These are phyloP conservation scores for Fusarium piperis DNA, from an alignment of 2,329 filamentous ascomycete species.

Conservation along the genomic window DNA sequence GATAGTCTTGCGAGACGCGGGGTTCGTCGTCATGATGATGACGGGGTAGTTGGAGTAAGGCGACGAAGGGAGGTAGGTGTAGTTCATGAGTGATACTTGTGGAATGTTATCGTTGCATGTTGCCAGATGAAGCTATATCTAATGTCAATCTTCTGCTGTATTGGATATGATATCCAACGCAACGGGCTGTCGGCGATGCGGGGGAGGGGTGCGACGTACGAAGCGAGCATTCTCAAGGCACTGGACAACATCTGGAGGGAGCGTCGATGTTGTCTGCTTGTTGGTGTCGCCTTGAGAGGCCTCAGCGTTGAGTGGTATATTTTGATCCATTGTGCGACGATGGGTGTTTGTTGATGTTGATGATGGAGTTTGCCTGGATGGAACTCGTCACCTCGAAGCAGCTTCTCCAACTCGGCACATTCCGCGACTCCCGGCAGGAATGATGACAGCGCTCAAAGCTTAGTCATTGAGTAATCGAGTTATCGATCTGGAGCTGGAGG, in stretches of 20 bases:
- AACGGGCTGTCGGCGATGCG: conserved; percentile 19
- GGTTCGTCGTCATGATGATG: conserved; percentile 93
- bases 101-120: conserved; percentile 86
- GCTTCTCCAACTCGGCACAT: conserved; percentile 19
- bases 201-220: conserved; percentile 62
- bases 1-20: conserved; percentile 79
- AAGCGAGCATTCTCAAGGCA: conserved; percentile 96
- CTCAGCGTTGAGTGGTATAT: conserved; percentile 77
- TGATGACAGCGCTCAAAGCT: conserved; percentile 20
- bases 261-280: conserved; percentile 72
- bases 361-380: conserved; percentile 10
- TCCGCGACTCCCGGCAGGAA: conserved; percentile 26
- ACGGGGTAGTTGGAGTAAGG: conserved; percentile 76
- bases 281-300: conserved; percentile 78
- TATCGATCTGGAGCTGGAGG: not conserved
- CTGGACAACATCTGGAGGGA: conserved; percentile 87
- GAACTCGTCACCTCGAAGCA: conserved; percentile 11
- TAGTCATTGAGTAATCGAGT: conserved; percentile 14
- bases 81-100: conserved; percentile 98
- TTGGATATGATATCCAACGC: not conserved
- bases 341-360: conserved; percentile 21
- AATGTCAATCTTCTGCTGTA: conserved; percentile 13
- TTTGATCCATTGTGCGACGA: conserved; percentile 60
- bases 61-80: conserved; percentile 90
- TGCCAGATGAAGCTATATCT: conserved; percentile 85